These are phyloP conservation scores for Osmozyma mogii DNA, from an alignment of 805 yeast species.

Conservation along the genomic window DNA sequence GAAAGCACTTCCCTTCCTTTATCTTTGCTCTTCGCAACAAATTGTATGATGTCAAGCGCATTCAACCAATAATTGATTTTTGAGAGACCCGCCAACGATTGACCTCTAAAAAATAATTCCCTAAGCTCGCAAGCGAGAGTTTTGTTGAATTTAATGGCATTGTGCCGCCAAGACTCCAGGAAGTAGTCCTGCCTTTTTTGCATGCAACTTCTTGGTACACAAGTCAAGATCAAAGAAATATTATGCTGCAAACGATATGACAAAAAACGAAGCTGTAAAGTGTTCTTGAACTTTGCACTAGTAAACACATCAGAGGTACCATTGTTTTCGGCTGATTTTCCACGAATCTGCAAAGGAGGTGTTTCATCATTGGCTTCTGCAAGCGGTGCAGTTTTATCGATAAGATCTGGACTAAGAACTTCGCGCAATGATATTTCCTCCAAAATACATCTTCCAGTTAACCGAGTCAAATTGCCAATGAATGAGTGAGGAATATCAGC, in stretches of 20 bases:
- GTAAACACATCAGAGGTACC: slow-evolving; percentile 34
- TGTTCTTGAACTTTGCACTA: slow-evolving; percentile 55
- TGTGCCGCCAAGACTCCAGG: slow-evolving; percentile 25
- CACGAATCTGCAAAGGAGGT: slow-evolving; percentile 36
- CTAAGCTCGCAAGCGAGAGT: slow-evolving; percentile 21
- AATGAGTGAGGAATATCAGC: slow-evolving; percentile 30
- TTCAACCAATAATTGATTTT: slow-evolving; percentile 26
- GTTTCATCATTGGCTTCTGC: slow-evolving; percentile 14
- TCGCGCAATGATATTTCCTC: slow-evolving; percentile 53
- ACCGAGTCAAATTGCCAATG: slow-evolving; percentile 25
- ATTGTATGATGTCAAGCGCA: slow-evolving; percentile 25
- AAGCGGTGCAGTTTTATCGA: slow-evolving; percentile 34
- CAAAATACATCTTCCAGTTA: slow-evolving; percentile 43
- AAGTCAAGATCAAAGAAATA: slow-evolving; percentile 33
- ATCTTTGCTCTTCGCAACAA: slow-evolving; percentile 16
- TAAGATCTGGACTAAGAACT: slow-evolving; percentile 39
- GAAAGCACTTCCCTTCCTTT: slow-evolving; percentile 20
- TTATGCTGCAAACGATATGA: slow-evolving; percentile 41
- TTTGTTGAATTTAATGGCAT: slow-evolving; percentile 35
- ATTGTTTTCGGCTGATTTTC: slow-evolving; percentile 33
- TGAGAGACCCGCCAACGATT: slow-evolving; percentile 10
- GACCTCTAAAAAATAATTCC: slow-evolving; percentile 13
- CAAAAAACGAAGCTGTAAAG: slow-evolving; percentile 47
- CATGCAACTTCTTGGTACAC: slow-evolving; percentile 38
- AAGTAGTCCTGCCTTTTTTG: slow-evolving; percentile 40